Base-by-base conservation (phyloP, 2,329 filamentous ascomycete species). In the Nemania serpens region DNA sequence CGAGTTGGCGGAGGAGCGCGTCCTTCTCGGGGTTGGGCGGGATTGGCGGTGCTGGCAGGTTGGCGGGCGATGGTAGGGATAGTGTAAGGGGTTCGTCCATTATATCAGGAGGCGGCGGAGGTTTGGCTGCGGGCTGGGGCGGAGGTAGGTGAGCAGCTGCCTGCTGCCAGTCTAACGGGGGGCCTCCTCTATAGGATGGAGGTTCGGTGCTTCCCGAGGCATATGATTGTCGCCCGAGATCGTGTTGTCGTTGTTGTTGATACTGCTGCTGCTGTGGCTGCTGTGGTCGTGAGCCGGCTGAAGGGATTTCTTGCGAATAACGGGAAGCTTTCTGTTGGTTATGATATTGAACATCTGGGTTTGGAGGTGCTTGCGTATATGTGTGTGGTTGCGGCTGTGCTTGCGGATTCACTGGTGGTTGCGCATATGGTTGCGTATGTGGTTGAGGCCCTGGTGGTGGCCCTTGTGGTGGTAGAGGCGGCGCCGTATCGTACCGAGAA, bases 21-120 rank as follows among this genome's bases (percentile, higher is more conserved):
- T 98, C 93, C 74, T 97, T 97, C 76, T 98, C 92, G 0, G 95
- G 95, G 70, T 99, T 99, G 0, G 93, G 93, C 0, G 95, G 94
- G 34, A 97, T 92, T 0, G 94, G 93, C 0, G 95, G 94, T 0
- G 92, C 86, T 5, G 89, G 82, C 7, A 87, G 73, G 20, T 82
- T 78, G 0, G 79, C 77, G 3, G 78, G 74, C 1, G 79, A 75
- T 2, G 84, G 80, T 12, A 84, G 77, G 15, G 79, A 69, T 22
- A 85, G 75, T 10, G 80, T 81, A 13, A 87, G 74, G 34, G 85
- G 84, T 55, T 84, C 83, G 63, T 87, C 84, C 68, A 88, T 80
- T 25, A 84, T 73, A 70, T 88, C 84, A 1, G 77, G 83, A 25
- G 75, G 81, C 25, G 76, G 81, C n/a, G 77, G 76, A 3, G 75